Evolutionary conservation across 306 rosid species (phyloP).

Genomic region (Malus sieversii): DNA sequence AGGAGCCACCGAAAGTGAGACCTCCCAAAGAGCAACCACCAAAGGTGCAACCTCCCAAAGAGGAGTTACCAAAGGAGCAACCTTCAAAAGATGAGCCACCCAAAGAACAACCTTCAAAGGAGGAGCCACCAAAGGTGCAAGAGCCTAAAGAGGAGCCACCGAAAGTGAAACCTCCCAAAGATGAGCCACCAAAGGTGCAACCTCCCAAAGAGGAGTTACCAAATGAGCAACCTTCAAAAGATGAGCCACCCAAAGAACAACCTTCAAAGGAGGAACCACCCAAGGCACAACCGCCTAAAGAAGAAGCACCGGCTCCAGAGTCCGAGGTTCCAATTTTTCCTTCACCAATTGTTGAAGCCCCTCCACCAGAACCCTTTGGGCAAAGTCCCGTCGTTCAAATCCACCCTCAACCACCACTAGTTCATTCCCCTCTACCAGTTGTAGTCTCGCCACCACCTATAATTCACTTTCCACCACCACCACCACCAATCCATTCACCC

Average conservation of each 20-base stretch:
- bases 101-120: background rate
- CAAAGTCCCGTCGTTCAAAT: background rate
- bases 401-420: background rate
- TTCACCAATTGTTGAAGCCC: background rate
- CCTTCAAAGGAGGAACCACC: background rate
- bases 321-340: background rate
- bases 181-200: background rate
- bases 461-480: background rate
- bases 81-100: background rate
- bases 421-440: background rate
- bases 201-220: background rate
- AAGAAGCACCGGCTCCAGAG: background rate
- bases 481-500: fast-evolving
- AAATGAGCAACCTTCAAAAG: background rate
- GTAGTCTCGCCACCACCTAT: background rate
- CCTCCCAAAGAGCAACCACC: background rate
- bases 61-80: background rate
- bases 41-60: background rate
- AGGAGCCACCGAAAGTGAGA: background rate
- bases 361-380: background rate
- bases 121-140: background rate
- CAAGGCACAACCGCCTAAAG: background rate
- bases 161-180: background rate
- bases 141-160: slow-evolving; percentile 1
- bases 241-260: background rate